These are phyloP conservation scores for Plasmodium chabaudi DNA, from an alignment of 169 alveolate species.

Conservation along the genomic window DNA sequence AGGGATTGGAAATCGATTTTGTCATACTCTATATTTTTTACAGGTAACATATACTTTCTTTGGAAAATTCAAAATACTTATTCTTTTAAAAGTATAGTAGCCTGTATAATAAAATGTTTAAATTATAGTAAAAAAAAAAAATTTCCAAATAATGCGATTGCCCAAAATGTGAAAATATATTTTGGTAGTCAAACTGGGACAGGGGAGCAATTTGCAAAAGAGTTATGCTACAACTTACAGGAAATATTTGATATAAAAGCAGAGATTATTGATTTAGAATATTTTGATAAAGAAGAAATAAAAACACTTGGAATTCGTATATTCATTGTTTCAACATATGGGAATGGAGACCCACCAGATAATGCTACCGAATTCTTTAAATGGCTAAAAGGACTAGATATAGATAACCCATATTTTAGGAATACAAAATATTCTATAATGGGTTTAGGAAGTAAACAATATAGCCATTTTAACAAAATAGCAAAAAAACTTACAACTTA, in stretches of 20 bases:
- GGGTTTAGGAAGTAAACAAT: slow-evolving; percentile 86
- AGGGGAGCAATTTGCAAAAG: slow-evolving; percentile 80
- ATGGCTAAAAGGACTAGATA: slow-evolving; percentile 77
- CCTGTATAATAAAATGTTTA: not conserved
- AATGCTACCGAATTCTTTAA: slow-evolving; percentile 82
- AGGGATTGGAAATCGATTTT: not conserved
- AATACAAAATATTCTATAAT: slow-evolving; percentile 78
- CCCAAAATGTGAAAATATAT: slow-evolving; percentile 74
- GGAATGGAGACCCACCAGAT: slow-evolving; percentile 90
- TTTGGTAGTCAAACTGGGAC: slow-evolving; percentile 84
- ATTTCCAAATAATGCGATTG: slow-evolving; percentile 27
- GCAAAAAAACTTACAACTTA: slow-evolving; percentile 78
- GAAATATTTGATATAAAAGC: slow-evolving; percentile 59
- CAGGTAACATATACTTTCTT: not conserved
- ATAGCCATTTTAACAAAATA: slow-evolving; percentile 81
- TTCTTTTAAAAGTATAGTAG: not conserved
- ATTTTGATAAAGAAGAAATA: slow-evolving; percentile 75
- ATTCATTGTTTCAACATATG: slow-evolving; percentile 86
- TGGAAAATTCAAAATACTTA: not conserved
- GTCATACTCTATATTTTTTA: not conserved
- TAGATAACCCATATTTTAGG: slow-evolving; percentile 49
- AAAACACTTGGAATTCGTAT: slow-evolving; percentile 68
- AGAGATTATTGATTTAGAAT: slow-evolving; percentile 77
- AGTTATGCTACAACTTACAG: slow-evolving; percentile 26
- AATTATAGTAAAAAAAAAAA: not conserved